These are phyloP conservation scores for Massariosphaeria phaeospora DNA, from an alignment of 495 filamentous ascomycete genomes.

Conservation along the genomic window DNA sequence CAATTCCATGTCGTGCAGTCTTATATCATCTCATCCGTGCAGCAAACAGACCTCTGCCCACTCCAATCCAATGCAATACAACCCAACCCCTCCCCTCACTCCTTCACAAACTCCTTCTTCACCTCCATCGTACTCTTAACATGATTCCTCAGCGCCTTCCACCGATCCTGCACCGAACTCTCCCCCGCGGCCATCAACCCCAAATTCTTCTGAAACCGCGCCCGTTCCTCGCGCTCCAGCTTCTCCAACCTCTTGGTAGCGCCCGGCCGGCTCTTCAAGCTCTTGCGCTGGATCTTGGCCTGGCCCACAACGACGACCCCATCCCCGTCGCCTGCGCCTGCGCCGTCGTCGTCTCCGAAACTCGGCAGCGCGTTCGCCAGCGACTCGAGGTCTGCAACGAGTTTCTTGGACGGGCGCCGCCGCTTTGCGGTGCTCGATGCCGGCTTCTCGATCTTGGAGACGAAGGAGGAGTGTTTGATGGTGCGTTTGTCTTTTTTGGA, in stretches of 20 bases:
- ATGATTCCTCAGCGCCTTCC: constrained; percentile 64
- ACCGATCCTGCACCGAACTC: constrained; percentile 52
- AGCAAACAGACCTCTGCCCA: too few species aligned
- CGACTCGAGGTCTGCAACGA: constrained; percentile 68
- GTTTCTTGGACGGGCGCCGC: constrained; percentile 67
- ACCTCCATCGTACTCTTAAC: constrained; percentile 71
- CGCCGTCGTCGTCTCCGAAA: constrained; percentile 39
- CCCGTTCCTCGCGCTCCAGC: constrained; percentile 69
- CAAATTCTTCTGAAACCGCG: constrained; percentile 77
- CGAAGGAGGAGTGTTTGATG: constrained; percentile 70
- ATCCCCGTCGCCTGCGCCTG: constrained; percentile 37
- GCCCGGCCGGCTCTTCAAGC: constrained; percentile 66
- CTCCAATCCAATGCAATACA: neutral
- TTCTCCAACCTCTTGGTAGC: constrained; percentile 78
- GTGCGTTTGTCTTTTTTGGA: constrained; percentile 71
- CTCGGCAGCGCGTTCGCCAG: constrained; percentile 74
- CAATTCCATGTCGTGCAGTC: too few species aligned
- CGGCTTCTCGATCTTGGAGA: constrained; percentile 68
- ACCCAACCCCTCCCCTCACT: neutral
- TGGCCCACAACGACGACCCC: constrained; percentile 39
- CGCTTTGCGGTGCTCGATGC: constrained; percentile 50
- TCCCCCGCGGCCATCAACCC: constrained; percentile 49
- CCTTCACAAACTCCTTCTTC: constrained; percentile 54
- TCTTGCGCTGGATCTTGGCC: constrained; percentile 60
- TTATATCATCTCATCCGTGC: too few species aligned